These are phyloP conservation scores for Pleurotus platypus DNA, from an alignment of 768 basidiomycete genomes.

Conservation along the genomic window DNA sequence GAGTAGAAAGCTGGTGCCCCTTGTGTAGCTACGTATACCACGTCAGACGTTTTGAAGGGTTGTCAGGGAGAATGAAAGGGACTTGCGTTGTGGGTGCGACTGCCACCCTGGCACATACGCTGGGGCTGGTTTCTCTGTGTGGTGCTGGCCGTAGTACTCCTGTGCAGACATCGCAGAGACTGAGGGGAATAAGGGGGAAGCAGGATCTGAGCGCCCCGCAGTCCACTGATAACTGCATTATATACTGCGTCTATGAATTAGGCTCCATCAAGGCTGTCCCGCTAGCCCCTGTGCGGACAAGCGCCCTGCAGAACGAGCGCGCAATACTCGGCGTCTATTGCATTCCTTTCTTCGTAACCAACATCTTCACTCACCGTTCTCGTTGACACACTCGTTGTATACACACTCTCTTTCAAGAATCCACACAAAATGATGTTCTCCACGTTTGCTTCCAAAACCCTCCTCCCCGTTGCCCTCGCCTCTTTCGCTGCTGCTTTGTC, in stretches of 20 bases:
- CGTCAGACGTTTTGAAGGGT: neutral
- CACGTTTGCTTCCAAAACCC: no score
- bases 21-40: neutral
- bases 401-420: no score
- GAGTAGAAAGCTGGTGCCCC: neutral
- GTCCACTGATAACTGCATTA: no score
- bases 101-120: slow-evolving; percentile 4
- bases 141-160: neutral
- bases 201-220: neutral
- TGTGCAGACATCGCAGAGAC: neutral
- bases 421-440: no score
- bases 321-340: no score
- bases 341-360: no score
- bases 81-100: neutral
- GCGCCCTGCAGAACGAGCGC: no score
- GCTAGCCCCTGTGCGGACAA: no score
- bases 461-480: neutral
- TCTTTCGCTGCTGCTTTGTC: neutral
- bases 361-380: no score
- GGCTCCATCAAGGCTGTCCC: no score
- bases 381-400: no score
- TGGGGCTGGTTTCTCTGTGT: slow-evolving; percentile 5
- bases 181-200: neutral
- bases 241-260: no score
- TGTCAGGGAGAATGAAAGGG: neutral